These are phyloP conservation scores for Parmelia sp. DNA, from an alignment of 495 filamentous ascomycete species.

Conservation along the genomic window DNA sequence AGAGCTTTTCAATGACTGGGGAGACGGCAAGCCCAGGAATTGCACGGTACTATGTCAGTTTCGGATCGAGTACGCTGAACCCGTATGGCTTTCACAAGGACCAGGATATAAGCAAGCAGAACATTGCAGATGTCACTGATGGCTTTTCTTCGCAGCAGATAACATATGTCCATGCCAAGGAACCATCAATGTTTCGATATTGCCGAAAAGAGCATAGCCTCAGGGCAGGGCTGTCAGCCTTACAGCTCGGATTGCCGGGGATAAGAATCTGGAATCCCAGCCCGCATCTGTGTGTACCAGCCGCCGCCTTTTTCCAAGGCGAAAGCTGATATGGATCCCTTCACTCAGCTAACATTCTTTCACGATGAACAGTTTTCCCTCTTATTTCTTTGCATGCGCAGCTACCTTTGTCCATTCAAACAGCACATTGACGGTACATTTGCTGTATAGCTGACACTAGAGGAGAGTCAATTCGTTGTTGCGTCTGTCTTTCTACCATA, in stretches of 20 bases:
- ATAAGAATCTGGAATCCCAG: background rate
- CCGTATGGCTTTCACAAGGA: too few species aligned
- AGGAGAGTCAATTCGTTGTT: background rate
- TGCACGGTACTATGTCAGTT: background rate
- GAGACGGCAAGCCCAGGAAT: background rate
- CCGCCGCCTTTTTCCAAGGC: background rate
- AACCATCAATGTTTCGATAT: background rate
- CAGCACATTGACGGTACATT: background rate
- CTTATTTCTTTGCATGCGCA: background rate
- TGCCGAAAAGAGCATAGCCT: background rate
- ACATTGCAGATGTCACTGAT: too few species aligned
- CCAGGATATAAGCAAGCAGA: too few species aligned
- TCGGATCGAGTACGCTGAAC: too few species aligned
- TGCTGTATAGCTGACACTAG: background rate
- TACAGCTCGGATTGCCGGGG: background rate
- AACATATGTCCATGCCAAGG: background rate
- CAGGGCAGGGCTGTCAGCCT: background rate
- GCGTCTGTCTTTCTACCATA: background rate
- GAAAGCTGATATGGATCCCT: background rate
- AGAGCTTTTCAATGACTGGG: background rate
- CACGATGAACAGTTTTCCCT: conserved; percentile 6
- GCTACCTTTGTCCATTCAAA: background rate
- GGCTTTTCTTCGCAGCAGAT: background rate
- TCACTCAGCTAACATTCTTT: background rate
- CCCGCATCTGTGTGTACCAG: background rate